Percentiles rank a stretch among this genome's conserved stretches.
These are phyloP conservation scores for Mortierella sp. DNA, from an alignment of 371 early-diverging fungal species.

Conservation along the genomic window DNA sequence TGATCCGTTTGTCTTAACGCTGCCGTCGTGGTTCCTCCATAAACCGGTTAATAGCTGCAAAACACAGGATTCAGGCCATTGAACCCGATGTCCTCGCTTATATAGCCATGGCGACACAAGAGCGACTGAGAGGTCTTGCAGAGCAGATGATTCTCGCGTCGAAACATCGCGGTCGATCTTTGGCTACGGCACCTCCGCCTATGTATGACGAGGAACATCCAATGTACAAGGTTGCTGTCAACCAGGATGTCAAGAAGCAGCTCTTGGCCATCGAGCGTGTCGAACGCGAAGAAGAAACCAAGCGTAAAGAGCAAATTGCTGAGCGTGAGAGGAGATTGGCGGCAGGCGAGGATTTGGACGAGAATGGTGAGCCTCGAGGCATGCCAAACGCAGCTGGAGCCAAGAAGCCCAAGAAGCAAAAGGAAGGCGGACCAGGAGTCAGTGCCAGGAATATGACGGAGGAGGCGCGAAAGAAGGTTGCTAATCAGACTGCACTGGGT, in stretches of 20 bases:
- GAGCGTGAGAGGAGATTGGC: slow-evolving; percentile 62
- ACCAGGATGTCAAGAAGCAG: slow-evolving; percentile 77
- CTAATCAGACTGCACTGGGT: slow-evolving; percentile 79
- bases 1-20: too few relatives aligned
- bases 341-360: slow-evolving; percentile 58
- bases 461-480: slow-evolving; percentile 73
- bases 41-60: slow-evolving; percentile 22
- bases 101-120: slow-evolving; percentile 76
- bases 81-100: slow-evolving; percentile 73
- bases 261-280: slow-evolving; percentile 78
- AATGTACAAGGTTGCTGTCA: slow-evolving; percentile 72
- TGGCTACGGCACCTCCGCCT: slow-evolving; percentile 72
- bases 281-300: slow-evolving; percentile 74
- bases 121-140: slow-evolving; percentile 70
- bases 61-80: slow-evolving; percentile 54
- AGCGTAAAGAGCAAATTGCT: slow-evolving; percentile 63
- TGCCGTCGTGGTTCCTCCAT: too few relatives aligned
- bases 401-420: slow-evolving; percentile 67
- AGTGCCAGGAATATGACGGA: slow-evolving; percentile 75
- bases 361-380: slow-evolving; percentile 47
- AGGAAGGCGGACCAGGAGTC: slow-evolving; percentile 63
- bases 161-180: slow-evolving; percentile 78
- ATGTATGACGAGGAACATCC: slow-evolving; percentile 67
- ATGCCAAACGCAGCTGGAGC: slow-evolving; percentile 18
- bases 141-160: slow-evolving; percentile 76